These are phyloP conservation scores for Cyclotella atomus DNA, from an alignment of 108 stramenopile genomes.

Conservation along the genomic window DNA sequence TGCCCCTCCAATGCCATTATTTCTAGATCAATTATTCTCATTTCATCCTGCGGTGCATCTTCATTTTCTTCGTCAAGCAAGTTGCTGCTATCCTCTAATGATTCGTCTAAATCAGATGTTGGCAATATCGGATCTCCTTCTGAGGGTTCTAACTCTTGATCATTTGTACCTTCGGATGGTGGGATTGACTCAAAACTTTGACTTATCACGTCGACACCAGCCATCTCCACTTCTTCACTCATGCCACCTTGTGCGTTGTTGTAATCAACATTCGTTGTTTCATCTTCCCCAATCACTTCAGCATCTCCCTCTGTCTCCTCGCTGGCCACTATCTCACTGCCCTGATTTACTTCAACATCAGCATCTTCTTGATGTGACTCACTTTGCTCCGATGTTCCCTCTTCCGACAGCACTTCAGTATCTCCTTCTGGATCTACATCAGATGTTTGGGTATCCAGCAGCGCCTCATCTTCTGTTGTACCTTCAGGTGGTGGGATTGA, in stretches of 20 bases:
- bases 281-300: neutral
- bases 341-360: too few relatives aligned
- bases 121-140: neutral
- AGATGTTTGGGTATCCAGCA: neutral
- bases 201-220: neutral
- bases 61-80: too few relatives aligned
- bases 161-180: neutral
- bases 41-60: too few relatives aligned
- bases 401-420: neutral
- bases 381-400: neutral
- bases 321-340: too few relatives aligned
- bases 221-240: neutral
- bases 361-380: too few relatives aligned
- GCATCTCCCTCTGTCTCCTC: too few relatives aligned
- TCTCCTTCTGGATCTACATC: neutral
- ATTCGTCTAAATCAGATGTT: neutral
- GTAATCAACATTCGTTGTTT: too few relatives aligned
- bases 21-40: too few relatives aligned
- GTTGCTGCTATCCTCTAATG: too few relatives aligned
- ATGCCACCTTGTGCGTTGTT: neutral
- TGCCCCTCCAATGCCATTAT: too few relatives aligned
- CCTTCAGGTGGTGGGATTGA: neutral
- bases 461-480: neutral
- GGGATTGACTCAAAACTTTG: neutral
- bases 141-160: neutral